These are phyloP conservation scores for Termitomyces titanicus DNA, from an alignment of 768 basidiomycete genomes.

Conservation along the genomic window DNA sequence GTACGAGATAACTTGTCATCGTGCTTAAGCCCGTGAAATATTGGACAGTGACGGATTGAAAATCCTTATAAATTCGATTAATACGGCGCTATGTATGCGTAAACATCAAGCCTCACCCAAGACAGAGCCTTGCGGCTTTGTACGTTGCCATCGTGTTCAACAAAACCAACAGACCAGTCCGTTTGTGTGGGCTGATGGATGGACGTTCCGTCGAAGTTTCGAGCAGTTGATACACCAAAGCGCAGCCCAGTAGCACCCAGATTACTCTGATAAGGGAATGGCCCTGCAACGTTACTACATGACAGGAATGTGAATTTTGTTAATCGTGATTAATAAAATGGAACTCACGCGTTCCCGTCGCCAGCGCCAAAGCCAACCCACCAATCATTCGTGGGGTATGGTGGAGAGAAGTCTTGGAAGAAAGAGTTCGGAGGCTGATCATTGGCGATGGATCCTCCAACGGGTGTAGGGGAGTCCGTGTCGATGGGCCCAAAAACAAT, in stretches of 20 bases:
- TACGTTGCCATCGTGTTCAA: conserved; percentile 25
- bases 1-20: conserved; percentile 28
- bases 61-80: conserved; percentile 18
- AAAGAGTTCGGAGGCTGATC: conserved; percentile 27
- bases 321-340: background rate
- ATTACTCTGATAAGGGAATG: conserved; percentile 28
- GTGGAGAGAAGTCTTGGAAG: conserved; percentile 29
- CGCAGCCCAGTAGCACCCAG: conserved; percentile 22
- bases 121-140: conserved; percentile 28
- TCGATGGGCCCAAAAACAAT: conserved; percentile 23
- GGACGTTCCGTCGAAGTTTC: conserved; percentile 29
- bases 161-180: conserved; percentile 30
- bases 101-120: conserved; percentile 19
- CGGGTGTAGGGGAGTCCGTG: conserved; percentile 21
- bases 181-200: conserved; percentile 28
- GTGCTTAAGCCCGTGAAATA: conserved; percentile 28
- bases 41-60: conserved; percentile 30
- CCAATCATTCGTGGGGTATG: conserved; percentile 33
- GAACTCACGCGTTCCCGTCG: conserved; percentile 20
- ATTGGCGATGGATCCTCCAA: conserved; percentile 23
- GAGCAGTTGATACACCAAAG: conserved; percentile 26
- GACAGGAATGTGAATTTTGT: background rate
- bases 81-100: background rate
- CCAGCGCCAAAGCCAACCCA: conserved; percentile 30
- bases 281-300: conserved; percentile 25